These are phyloP conservation scores for Phaseolus coccineus DNA, from an alignment of 331 rosid species.

Conservation along the genomic window DNA sequence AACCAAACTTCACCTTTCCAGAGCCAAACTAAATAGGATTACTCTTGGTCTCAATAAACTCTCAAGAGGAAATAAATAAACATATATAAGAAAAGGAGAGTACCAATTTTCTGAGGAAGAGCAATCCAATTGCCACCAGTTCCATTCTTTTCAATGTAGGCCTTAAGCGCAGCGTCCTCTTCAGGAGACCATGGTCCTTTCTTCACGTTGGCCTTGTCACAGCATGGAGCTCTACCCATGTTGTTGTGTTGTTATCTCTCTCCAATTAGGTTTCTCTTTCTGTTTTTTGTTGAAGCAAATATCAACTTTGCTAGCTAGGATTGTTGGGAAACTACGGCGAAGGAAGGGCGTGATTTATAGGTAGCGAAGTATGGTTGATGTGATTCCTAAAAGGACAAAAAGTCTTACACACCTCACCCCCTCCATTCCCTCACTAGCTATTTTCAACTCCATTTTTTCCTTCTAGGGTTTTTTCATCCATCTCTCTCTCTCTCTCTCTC, in stretches of 20 bases:
- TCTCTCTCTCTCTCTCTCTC: conserved; percentile 21
- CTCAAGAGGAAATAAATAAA: neutral
- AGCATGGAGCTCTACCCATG: conserved; percentile 99
- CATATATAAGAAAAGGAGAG: neutral
- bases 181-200: conserved; percentile 99
- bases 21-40: conserved; percentile 15
- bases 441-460: conserved; percentile 39
- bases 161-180: conserved; percentile 87
- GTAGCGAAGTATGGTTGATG: conserved; percentile 59
- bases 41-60: neutral
- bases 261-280: conserved; percentile 14
- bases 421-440: conserved; percentile 49
- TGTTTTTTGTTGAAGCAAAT: conserved; percentile 34
- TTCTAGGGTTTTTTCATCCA: conserved; percentile 60
- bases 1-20: conserved; percentile 3
- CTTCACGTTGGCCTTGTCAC: conserved; percentile 98
- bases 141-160: conserved; percentile 82
- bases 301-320: conserved; percentile 44
- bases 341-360: conserved; percentile 76
- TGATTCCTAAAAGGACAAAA: conserved; percentile 71
- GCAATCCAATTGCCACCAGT: conserved; percentile 99
- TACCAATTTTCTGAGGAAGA: conserved; percentile 98
- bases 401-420: conserved; percentile 64
- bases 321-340: conserved; percentile 59
- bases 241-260: conserved; percentile 27